Evolutionary conservation across 306 rosid genomes (phyloP).

Genomic region (Sicyos baderoa): DNA sequence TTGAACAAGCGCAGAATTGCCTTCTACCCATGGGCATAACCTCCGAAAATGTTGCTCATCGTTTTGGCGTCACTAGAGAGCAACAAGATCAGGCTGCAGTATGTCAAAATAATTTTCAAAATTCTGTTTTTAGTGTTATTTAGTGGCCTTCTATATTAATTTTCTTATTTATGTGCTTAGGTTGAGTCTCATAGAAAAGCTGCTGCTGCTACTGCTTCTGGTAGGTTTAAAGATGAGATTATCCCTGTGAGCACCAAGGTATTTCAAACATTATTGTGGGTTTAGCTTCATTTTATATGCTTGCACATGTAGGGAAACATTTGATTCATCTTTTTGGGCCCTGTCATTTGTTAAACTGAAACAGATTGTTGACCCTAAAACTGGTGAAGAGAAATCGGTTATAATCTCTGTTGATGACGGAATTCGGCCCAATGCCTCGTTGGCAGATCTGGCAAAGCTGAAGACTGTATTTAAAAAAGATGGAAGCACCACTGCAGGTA

Average conservation of each 20-base stretch:
- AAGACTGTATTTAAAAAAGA: conserved; percentile 89
- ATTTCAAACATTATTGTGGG: conserved; percentile 7
- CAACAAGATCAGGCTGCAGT: conserved; percentile 97
- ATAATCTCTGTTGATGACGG: conserved; percentile 88
- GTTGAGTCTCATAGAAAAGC: conserved; percentile 90
- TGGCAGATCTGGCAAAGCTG: conserved; percentile 65
- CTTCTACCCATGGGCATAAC: conserved; percentile 93
- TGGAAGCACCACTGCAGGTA: conserved; percentile 95
- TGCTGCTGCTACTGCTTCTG: conserved; percentile 92
- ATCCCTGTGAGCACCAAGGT: conserved; percentile 87
- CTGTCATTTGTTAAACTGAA: conserved; percentile 15
- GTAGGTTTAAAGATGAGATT: conserved; percentile 87
- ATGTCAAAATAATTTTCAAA: conserved; percentile 36
- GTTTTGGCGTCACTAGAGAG: conserved; percentile 77
- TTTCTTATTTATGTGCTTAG: conserved; percentile 31
- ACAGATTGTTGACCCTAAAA: conserved; percentile 82
- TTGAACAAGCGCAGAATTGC: conserved; percentile 82
- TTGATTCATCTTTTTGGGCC: conserved; percentile 12
- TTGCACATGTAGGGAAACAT: not conserved
- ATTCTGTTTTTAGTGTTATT: not conserved
- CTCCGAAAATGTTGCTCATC: conserved; percentile 89
- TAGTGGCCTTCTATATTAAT: conserved; percentile 7
- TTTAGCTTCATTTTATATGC: not conserved
- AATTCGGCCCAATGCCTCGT: conserved; percentile 58
- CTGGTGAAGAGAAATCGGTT: conserved; percentile 73